phyloP scores from a whole-genome alignment of 1,284 basidiomycete species.

The Leccinum colubrinum region DNA sequence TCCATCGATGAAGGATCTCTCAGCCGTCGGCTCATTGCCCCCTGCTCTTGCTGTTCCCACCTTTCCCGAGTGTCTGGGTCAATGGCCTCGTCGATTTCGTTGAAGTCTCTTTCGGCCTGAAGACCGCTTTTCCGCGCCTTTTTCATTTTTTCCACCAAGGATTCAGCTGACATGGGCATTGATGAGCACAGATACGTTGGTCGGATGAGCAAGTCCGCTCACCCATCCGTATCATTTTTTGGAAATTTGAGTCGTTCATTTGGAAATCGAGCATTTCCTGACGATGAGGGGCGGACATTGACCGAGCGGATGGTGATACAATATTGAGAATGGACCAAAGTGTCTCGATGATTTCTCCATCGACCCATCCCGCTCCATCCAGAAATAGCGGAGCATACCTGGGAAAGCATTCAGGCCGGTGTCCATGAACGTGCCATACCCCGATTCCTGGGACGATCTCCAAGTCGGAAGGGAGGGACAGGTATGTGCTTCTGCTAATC shows the following conservation, averaged over 20 bases:
- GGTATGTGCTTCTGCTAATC: not conserved
- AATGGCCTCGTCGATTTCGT: no score
- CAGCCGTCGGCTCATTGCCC: no score
- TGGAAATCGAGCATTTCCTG: not conserved
- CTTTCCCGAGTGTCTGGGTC: no score
- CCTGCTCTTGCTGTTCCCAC: no score
- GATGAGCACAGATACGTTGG: no score
- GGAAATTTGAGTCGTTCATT: not conserved
- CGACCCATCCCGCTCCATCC: not conserved
- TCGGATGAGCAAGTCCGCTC: not conserved
- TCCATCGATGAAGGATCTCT: no score
- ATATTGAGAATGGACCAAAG: not conserved
- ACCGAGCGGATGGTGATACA: not conserved
- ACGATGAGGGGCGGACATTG: not conserved
- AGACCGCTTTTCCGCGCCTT: no score
- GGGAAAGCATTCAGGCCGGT: conserved; percentile 8
- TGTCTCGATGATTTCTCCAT: not conserved
- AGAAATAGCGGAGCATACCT: not conserved
- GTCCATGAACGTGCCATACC: conserved; percentile 12
- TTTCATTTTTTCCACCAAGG: no score
- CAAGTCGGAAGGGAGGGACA: not conserved
- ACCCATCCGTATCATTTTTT: not conserved
- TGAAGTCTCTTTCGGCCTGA: no score
- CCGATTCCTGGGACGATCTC: conserved; percentile 6
- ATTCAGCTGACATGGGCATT: no score